A percentile compares a stretch with the other conserved stretches of the same genome.
These are phyloP conservation scores for Wallacemonas sp. DNA, from an alignment of 208 protist genomes.

Conservation along the genomic window DNA sequence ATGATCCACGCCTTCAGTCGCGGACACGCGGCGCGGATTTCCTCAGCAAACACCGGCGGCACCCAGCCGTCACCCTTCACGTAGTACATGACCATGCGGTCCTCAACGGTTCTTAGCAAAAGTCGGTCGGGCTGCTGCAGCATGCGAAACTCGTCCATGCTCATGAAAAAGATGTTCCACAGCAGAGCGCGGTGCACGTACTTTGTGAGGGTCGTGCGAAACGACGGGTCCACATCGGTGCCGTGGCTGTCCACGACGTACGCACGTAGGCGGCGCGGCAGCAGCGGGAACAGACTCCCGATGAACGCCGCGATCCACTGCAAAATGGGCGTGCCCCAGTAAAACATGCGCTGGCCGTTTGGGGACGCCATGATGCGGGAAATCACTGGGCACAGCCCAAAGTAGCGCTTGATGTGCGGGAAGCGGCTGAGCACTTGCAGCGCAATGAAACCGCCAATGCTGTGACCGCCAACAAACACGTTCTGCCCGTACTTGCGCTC, in stretches of 20 bases:
- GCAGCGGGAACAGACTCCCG: slow-evolving; percentile 28
- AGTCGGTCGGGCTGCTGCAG: slow-evolving; percentile 45
- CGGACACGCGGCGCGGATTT: slow-evolving; percentile 44
- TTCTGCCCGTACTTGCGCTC: slow-evolving; percentile 38
- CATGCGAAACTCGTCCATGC: slow-evolving; percentile 54
- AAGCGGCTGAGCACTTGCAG: slow-evolving; percentile 60
- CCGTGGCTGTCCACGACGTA: slow-evolving; percentile 25
- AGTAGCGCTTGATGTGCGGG: slow-evolving; percentile 47
- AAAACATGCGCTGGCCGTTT: slow-evolving; percentile 48
- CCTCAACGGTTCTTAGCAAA: slow-evolving; percentile 41
- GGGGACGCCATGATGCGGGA: slow-evolving; percentile 56
- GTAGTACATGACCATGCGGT: slow-evolving; percentile 73
- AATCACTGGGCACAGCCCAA: slow-evolving; percentile 68
- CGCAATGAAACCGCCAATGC: slow-evolving; percentile 76
- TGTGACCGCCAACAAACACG: slow-evolving; percentile 76
- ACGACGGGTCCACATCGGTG: not conserved
- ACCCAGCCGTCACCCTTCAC: slow-evolving; percentile 64
- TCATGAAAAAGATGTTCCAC: slow-evolving; percentile 59
- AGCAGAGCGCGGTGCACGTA: slow-evolving; percentile 30
- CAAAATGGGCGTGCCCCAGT: slow-evolving; percentile 27
- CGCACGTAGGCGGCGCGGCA: slow-evolving; percentile 25
- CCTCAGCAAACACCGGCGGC: slow-evolving; percentile 40
- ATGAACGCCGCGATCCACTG: slow-evolving; percentile 34
- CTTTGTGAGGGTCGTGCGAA: slow-evolving; percentile 26
- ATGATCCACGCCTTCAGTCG: slow-evolving; percentile 41